These are phyloP conservation scores for Mortierella sp. DNA, from an alignment of 371 early-diverging fungal genomes.

Conservation along the genomic window DNA sequence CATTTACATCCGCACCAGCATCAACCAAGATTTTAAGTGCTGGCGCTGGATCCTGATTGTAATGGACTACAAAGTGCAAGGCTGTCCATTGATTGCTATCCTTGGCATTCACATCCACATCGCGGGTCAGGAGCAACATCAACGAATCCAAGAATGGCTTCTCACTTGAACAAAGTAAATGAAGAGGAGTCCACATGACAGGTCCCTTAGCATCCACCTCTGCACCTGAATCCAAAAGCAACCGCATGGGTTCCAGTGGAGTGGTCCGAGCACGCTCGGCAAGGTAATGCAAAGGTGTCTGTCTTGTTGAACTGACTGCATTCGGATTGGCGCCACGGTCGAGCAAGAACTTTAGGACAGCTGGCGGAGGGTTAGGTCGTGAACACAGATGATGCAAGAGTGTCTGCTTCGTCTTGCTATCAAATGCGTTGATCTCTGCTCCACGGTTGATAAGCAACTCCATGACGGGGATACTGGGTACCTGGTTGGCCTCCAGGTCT, in stretches of 20 bases:
- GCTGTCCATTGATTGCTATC: conserved; percentile 84
- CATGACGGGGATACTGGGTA: conserved; percentile 27
- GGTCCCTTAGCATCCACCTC: conserved; percentile 54
- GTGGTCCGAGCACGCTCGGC: conserved; percentile 42
- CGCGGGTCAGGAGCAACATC: conserved; percentile 58
- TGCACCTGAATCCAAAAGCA: conserved; percentile 61
- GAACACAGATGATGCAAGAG: conserved; percentile 44
- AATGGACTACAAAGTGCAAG: conserved; percentile 74
- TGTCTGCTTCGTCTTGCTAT: conserved; percentile 46
- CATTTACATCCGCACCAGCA: conserved; percentile 63
- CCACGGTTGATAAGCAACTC: conserved; percentile 50
- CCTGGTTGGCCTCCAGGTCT: conserved; percentile 49
- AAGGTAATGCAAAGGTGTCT: conserved; percentile 43
- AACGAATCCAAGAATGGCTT: conserved; percentile 49
- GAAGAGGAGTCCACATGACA: conserved; percentile 55
- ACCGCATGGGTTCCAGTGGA: conserved; percentile 44
- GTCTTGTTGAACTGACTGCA: conserved; percentile 45
- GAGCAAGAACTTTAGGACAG: conserved; percentile 37
- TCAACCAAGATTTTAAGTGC: conserved; percentile 52
- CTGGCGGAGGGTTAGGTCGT: conserved; percentile 40
- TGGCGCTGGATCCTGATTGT: conserved; percentile 54
- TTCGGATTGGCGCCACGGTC: conserved; percentile 51
- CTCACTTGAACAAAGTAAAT: conserved; percentile 56
- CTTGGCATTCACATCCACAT: conserved; percentile 62
- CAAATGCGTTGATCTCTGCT: conserved; percentile 50